A percentile compares a stretch with the other conserved stretches of the same genome.
These are phyloP conservation scores for Clarireedia sp. DNA, from an alignment of 2,329 filamentous ascomycete genomes.

Conservation along the genomic window DNA sequence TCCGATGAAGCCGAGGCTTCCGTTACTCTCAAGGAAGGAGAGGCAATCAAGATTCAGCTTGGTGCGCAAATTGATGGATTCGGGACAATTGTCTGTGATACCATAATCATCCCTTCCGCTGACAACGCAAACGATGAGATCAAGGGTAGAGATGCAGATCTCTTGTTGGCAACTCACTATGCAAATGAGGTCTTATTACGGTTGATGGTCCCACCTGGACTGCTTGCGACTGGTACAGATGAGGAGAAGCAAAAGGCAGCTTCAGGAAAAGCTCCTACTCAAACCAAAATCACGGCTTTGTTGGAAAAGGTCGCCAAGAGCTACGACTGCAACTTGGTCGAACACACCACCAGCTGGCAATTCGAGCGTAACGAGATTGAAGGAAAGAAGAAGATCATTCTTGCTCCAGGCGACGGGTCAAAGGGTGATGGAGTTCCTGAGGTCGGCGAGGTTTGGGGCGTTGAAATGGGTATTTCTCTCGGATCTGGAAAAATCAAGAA, in stretches of 20 bases:
- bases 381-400: constrained; percentile 89
- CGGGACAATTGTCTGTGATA: constrained; percentile 92
- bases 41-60: constrained; percentile 96
- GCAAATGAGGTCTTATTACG: constrained; percentile 91
- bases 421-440: constrained; percentile 88
- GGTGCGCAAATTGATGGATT: constrained; percentile 98
- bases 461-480: constrained; percentile 88
- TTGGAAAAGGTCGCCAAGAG: constrained; percentile 86
- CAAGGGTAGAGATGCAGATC: constrained; percentile 72
- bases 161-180: constrained; percentile 86
- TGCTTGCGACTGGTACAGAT: constrained; percentile 73
- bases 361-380: constrained; percentile 98
- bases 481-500: constrained; percentile 93
- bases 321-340: constrained; percentile 87
- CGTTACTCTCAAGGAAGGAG: constrained; percentile 70
- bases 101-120: constrained; percentile 62
- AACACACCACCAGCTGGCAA: constrained; percentile 96
- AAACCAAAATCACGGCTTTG: constrained; percentile 77
- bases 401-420: constrained; percentile 75
- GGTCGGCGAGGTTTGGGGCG: constrained; percentile 91
- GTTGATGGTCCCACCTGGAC: constrained; percentile 83
- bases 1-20: constrained; percentile 80
- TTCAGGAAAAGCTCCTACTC: constrained; percentile 72
- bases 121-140: constrained; percentile 56
- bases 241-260: constrained; percentile 94